phyloP scores from a whole-genome alignment of 2,329 filamentous ascomycete genomes.

The Fusarium sulawesiense region DNA sequence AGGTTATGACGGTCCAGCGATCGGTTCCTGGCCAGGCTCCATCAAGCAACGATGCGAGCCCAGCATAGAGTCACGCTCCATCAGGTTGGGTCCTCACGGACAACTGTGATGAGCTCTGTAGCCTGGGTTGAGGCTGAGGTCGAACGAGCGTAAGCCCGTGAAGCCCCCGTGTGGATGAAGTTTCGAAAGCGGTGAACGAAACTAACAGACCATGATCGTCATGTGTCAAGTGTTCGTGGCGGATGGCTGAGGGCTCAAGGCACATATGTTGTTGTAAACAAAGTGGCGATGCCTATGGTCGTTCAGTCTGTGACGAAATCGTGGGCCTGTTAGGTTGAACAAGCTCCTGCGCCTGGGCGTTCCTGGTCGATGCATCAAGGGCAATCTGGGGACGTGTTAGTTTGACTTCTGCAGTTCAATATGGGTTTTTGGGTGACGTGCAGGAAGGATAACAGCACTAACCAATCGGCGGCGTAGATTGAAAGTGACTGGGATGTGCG shows the following conservation, averaged over 20 bases:
- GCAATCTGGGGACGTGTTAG: slow-evolving; percentile 37
- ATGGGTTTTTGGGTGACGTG: slow-evolving; percentile 42
- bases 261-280: slow-evolving; percentile 16
- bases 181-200: slow-evolving; percentile 40
- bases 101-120: slow-evolving; percentile 22
- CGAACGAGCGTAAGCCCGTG: slow-evolving; percentile 18
- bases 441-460: slow-evolving; percentile 32
- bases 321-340: slow-evolving; percentile 20
- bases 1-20: slow-evolving; percentile 12
- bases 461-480: slow-evolving; percentile 38
- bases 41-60: slow-evolving; percentile 13
- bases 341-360: slow-evolving; percentile 18
- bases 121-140: slow-evolving; percentile 19
- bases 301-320: slow-evolving; percentile 2
- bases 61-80: slow-evolving; percentile 14
- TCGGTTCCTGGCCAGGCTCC: slow-evolving; percentile 27
- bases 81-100: slow-evolving; percentile 22
- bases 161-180: slow-evolving; percentile 20
- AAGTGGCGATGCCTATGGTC: slow-evolving; percentile 9
- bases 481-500: slow-evolving; percentile 30
- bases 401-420: slow-evolving; percentile 35
- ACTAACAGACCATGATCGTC: slow-evolving; percentile 33
- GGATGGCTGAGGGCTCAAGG: slow-evolving; percentile 12
- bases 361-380: slow-evolving; percentile 32
- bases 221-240: slow-evolving; percentile 34